These are phyloP conservation scores for Botrytis sinoallii DNA, from an alignment of 2,329 filamentous ascomycete genomes.

Conservation along the genomic window DNA sequence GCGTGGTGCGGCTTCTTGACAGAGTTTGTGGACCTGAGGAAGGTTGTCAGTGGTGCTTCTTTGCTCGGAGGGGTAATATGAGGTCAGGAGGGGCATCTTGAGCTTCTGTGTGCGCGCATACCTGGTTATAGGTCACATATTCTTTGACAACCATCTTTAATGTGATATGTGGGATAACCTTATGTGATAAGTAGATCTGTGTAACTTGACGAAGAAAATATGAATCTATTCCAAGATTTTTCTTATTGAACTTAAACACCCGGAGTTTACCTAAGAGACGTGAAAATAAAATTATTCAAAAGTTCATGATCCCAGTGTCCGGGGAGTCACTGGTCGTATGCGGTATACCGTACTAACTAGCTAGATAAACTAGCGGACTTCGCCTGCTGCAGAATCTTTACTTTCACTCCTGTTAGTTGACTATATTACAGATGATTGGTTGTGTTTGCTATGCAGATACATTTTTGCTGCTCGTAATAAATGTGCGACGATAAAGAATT, in stretches of 20 bases:
- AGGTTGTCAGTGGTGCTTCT: slow-evolving; percentile 25
- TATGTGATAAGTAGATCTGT: neutral
- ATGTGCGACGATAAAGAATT: neutral
- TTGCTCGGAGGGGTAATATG: slow-evolving; percentile 21
- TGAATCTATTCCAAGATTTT: neutral
- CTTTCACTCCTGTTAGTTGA: neutral
- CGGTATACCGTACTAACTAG: neutral
- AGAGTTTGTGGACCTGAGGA: slow-evolving; percentile 89
- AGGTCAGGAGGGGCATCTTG: neutral
- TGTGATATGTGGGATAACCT: neutral
- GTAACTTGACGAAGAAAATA: neutral
- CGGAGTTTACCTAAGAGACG: neutral
- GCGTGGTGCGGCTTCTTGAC: slow-evolving; percentile 75
- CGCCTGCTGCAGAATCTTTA: neutral
- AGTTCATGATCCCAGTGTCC: neutral
- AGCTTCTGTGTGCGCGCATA: slow-evolving; percentile 44
- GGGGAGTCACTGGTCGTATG: neutral
- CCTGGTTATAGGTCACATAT: slow-evolving; percentile 91
- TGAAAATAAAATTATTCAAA: slow-evolving; percentile 8
- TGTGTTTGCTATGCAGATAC: neutral
- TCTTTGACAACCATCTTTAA: slow-evolving; percentile 72
- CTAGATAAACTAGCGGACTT: neutral
- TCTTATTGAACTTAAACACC: neutral
- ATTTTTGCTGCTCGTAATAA: neutral
- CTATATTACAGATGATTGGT: neutral